Conservation (phyloP, 768 basidiomycete species). For the Trametes coccinea region DNA sequence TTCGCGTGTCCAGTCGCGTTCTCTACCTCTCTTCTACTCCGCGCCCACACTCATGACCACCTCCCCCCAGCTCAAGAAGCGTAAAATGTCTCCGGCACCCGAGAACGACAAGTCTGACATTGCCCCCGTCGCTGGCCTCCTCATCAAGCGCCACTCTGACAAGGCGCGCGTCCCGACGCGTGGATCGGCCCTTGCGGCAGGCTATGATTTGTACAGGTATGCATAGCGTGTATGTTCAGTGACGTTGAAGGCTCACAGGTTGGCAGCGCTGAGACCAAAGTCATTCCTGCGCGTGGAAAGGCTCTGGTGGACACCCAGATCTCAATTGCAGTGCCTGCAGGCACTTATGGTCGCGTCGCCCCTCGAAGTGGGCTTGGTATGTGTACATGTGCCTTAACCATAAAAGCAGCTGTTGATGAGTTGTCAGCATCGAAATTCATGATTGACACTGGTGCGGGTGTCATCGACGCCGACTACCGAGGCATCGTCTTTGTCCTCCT, state of each 20-base stretch:
- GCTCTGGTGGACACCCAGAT: slow-evolving; percentile 90
- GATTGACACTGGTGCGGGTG: slow-evolving; percentile 98
- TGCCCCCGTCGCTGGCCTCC: slow-evolving; percentile 52
- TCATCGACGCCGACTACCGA: slow-evolving; percentile 95
- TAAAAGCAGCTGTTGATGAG: neutral
- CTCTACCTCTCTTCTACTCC: neutral
- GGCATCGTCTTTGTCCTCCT: slow-evolving; percentile 89
- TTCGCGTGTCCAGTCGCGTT: slow-evolving; percentile 15
- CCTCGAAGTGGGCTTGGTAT: slow-evolving; percentile 93
- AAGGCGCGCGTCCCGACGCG: slow-evolving; percentile 85
- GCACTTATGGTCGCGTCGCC: slow-evolving; percentile 95
- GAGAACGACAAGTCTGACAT: slow-evolving; percentile 30
- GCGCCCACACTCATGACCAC: slow-evolving; percentile 21
- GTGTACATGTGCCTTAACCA: slow-evolving; percentile 25
- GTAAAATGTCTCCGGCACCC: slow-evolving; percentile 52
- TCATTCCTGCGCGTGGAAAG: slow-evolving; percentile 87
- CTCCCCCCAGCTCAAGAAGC: slow-evolving; percentile 47
- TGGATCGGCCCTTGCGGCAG: slow-evolving; percentile 84
- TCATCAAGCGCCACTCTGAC: slow-evolving; percentile 82
- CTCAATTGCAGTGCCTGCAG: slow-evolving; percentile 89
- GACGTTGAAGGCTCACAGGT: neutral
- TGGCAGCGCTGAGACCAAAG: slow-evolving; percentile 77
- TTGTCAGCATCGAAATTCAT: slow-evolving; percentile 88
- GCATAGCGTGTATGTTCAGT: slow-evolving; percentile 5
- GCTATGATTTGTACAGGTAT: slow-evolving; percentile 95